A percentile compares a stretch with the other conserved stretches of the same genome.
These are phyloP conservation scores for Colletotrichum sp. DNA, from an alignment of 2,329 filamentous ascomycete genomes.

Conservation along the genomic window DNA sequence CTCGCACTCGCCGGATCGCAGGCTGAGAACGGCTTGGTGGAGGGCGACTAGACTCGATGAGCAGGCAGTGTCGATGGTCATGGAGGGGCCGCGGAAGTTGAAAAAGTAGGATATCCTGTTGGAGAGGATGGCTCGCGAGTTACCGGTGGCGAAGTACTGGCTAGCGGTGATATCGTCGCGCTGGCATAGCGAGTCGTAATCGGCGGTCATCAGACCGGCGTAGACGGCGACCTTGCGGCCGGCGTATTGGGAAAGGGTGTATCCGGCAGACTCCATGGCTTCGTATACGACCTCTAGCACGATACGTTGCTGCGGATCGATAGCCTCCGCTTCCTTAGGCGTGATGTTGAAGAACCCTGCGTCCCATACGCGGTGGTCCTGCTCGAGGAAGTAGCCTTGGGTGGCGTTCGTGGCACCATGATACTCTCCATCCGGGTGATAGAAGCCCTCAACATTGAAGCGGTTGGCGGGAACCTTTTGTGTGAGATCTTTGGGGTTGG, in stretches of 20 bases:
- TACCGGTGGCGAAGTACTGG: conserved; percentile 37
- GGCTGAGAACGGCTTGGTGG: conserved; percentile 42
- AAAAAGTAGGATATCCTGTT: conserved; percentile 48
- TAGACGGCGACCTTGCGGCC: conserved; percentile 24
- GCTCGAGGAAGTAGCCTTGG: conserved; percentile 22
- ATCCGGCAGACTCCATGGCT: conserved; percentile 29
- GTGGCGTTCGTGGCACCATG: conserved; percentile 18
- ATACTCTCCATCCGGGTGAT: conserved; percentile 28
- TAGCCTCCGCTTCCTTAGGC: conserved; percentile 30
- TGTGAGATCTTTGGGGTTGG: conserved; percentile 26
- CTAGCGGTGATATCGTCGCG: conserved; percentile 29
- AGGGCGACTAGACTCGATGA: conserved; percentile 48
- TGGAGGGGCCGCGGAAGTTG: conserved; percentile 42
- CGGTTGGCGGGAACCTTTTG: conserved; percentile 24
- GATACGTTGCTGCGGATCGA: conserved; percentile 38
- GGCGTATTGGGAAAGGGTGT: conserved; percentile 20
- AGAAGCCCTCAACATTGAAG: conserved; percentile 27
- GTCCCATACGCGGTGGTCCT: conserved; percentile 38
- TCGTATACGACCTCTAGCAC: conserved; percentile 41
- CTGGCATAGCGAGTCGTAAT: conserved; percentile 32
- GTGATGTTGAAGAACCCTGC: conserved; percentile 45
- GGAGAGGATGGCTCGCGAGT: conserved; percentile 36
- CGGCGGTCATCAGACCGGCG: conserved; percentile 27
- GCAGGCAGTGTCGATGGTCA: conserved; percentile 52
- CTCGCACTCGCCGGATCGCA: conserved; percentile 36